Evolutionary conservation across 2,329 filamentous ascomycete genomes (phyloP).

Genomic region (Hirsutella thompsonii): DNA sequence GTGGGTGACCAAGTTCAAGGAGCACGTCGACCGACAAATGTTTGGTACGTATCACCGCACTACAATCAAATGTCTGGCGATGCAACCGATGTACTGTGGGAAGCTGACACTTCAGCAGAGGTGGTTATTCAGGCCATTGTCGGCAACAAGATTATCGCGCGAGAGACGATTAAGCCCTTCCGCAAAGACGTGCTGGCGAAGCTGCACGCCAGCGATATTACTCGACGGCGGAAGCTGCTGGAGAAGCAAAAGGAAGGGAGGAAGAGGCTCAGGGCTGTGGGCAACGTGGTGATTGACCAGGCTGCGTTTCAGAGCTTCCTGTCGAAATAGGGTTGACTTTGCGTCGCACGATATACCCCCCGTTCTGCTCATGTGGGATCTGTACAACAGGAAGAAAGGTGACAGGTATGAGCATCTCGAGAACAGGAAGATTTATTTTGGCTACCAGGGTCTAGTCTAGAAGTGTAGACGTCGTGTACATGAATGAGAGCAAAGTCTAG

Average conservation of each 20-base stretch:
- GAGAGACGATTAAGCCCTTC: slow-evolving; percentile 94
- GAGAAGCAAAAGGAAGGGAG: slow-evolving; percentile 96
- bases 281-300: slow-evolving; percentile 93
- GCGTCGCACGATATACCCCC: not conserved
- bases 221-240: slow-evolving; percentile 69
- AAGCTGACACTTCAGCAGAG: slow-evolving; percentile 33
- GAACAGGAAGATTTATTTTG: too few species aligned
- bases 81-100: too few species aligned
- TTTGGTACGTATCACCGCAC: slow-evolving; percentile 40
- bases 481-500: too few species aligned
- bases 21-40: slow-evolving; percentile 93
- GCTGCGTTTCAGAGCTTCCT: slow-evolving; percentile 91
- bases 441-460: too few species aligned
- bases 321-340: slow-evolving; percentile 45
- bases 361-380: not conserved
- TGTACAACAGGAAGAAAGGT: not conserved
- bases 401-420: too few species aligned
- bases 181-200: slow-evolving; percentile 91
- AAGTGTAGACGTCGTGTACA: too few species aligned
- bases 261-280: slow-evolving; percentile 71
- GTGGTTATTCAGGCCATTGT: slow-evolving; percentile 87
- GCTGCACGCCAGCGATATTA: slow-evolving; percentile 81
- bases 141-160: slow-evolving; percentile 69
- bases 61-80: too few species aligned
- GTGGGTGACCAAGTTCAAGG: slow-evolving; percentile 94